Evolutionary conservation across 2,329 filamentous ascomycete genomes (phyloP).

Genomic region (Colletotrichum graminicola): DNA sequence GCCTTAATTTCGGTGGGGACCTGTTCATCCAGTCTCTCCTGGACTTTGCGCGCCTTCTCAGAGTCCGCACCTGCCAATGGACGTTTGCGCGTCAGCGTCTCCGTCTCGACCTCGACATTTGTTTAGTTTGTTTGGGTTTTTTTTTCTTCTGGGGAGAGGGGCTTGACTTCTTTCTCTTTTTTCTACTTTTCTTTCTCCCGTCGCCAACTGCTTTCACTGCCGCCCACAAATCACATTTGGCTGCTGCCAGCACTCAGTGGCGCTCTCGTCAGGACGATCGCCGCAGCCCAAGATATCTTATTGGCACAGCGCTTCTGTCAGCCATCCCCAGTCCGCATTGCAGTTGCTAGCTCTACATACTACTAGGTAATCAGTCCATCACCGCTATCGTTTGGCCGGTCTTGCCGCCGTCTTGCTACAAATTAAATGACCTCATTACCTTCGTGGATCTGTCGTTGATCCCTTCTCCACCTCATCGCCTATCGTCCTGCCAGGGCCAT

Average conservation of each 20-base stretch:
- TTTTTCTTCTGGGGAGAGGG: too few species aligned
- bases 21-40: conserved; percentile 44
- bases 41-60: conserved; percentile 28
- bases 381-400: conserved; percentile 18
- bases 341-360: neutral
- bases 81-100: too few species aligned
- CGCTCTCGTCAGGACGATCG: conserved; percentile 24
- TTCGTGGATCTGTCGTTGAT: conserved; percentile 15
- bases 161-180: too few species aligned
- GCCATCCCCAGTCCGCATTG: conserved; percentile 13
- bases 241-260: neutral
- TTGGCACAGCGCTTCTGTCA: conserved; percentile 15
- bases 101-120: too few species aligned
- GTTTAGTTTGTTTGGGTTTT: too few species aligned
- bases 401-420: conserved; percentile 20
- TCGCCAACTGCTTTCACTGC: conserved; percentile 1
- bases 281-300: conserved; percentile 10
- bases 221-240: neutral
- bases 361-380: conserved; percentile 5
- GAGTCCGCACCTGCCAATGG: too few species aligned
- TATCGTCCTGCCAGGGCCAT: neutral
- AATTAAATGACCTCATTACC: conserved; percentile 39
- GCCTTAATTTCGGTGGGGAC: conserved; percentile 43
- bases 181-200: too few species aligned
- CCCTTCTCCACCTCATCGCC: conserved; percentile 4